These are phyloP conservation scores for Diaporthe helianthi DNA, from an alignment of 2,329 filamentous ascomycete genomes.

Conservation along the genomic window DNA sequence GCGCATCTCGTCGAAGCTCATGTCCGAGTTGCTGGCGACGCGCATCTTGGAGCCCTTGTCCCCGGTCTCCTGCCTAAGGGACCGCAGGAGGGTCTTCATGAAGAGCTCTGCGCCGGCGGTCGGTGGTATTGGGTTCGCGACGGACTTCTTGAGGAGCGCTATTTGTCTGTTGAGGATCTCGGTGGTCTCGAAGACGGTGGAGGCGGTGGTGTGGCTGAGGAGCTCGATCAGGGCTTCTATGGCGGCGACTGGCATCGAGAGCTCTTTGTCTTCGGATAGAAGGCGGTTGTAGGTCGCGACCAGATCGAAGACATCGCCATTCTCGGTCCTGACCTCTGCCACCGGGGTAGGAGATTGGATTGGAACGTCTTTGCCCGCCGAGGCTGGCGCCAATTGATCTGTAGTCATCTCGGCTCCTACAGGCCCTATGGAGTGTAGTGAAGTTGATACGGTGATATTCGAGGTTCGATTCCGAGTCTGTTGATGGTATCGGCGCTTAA, in stretches of 20 bases:
- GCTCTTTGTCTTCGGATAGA: constrained; percentile 73
- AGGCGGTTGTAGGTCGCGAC: constrained; percentile 62
- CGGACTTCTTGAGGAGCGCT: constrained; percentile 75
- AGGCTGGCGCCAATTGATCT: constrained; percentile 16
- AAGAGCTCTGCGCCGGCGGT: constrained; percentile 96
- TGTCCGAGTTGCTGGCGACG: constrained; percentile 43
- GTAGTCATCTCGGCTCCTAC: constrained; percentile 27
- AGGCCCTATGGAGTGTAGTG: not conserved
- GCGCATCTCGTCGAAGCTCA: constrained; percentile 82
- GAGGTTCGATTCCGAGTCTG: not conserved
- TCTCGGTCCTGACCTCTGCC: constrained; percentile 30
- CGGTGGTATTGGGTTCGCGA: constrained; percentile 89
- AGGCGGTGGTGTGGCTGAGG: constrained; percentile 78
- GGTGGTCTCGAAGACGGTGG: constrained; percentile 93
- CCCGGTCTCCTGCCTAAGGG: constrained; percentile 60
- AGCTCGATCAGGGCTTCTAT: constrained; percentile 75
- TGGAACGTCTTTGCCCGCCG: constrained; percentile 28
- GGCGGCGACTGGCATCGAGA: constrained; percentile 90
- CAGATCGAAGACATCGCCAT: constrained; percentile 51
- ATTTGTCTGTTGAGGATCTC: constrained; percentile 82
- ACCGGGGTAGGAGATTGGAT: constrained; percentile 25
- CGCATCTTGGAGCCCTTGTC: constrained; percentile 37
- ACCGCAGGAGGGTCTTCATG: constrained; percentile 88
- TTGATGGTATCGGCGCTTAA: not conserved
- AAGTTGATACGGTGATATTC: not conserved